Evolutionary conservation across 1,284 basidiomycete genomes (phyloP).

Genomic region (Mycena sp.): DNA sequence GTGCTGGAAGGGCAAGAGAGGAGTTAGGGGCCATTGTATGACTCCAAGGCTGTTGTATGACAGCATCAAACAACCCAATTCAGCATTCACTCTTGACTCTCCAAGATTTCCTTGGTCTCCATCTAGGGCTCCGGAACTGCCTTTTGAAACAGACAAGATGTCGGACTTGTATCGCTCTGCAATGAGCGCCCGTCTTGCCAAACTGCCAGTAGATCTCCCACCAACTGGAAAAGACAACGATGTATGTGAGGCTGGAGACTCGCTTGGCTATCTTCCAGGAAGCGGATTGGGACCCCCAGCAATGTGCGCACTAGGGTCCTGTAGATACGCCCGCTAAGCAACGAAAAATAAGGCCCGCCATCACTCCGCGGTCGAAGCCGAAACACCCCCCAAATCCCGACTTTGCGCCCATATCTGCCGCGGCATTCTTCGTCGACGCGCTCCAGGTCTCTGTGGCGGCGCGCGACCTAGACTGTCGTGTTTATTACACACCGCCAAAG

Average conservation of each 20-base stretch:
- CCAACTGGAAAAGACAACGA: conserved; percentile 55
- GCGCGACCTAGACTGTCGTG: too few species aligned
- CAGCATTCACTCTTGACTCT: too few species aligned
- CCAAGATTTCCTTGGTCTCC: too few species aligned
- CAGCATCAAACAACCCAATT: too few species aligned
- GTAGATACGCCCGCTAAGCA: too few species aligned
- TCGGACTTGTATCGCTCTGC: conserved; percentile 76
- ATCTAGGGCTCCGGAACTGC: too few species aligned
- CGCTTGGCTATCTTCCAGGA: conserved; percentile 66
- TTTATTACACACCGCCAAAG: conserved; percentile 64
- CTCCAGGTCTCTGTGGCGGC: too few species aligned
- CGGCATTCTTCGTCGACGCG: conserved; percentile 80
- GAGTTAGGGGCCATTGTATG: too few species aligned
- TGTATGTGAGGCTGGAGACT: conserved; percentile 68
- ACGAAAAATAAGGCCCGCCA: background rate
- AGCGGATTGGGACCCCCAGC: conserved; percentile 67
- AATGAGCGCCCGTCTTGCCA: conserved; percentile 72
- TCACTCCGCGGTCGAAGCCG: too few species aligned
- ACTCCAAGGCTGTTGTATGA: too few species aligned
- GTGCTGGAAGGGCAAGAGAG: too few species aligned
- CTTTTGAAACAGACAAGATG: too few species aligned
- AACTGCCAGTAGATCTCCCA: conserved; percentile 63
- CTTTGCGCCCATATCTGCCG: conserved; percentile 79
- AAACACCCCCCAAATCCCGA: conserved; percentile 61
- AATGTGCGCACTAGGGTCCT: conserved; percentile 48